A percentile compares a stretch with the other conserved stretches of the same genome.
Evolutionary conservation across 2,329 filamentous ascomycete species (phyloP).

Genomic region (Cadophora malorum): DNA sequence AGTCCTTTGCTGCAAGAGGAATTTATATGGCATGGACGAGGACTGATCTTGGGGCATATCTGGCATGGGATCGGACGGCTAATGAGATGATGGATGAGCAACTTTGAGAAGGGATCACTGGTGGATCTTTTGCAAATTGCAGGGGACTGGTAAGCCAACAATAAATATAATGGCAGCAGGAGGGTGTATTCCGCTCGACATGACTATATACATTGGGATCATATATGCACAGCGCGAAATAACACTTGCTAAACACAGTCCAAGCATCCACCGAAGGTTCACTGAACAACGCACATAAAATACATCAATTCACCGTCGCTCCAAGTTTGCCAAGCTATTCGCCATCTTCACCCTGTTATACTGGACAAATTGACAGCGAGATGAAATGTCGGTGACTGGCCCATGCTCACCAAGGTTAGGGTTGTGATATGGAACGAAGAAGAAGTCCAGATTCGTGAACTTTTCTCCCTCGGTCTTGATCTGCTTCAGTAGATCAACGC

Average conservation of each 20-base stretch:
- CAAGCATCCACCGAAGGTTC: no score
- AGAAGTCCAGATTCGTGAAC: constrained; percentile 7
- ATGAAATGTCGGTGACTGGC: background rate
- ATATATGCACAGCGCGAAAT: no score
- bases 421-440: constrained; percentile 10
- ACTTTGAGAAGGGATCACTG: background rate
- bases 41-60: background rate
- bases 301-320: no score
- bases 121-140: no score
- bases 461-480: background rate
- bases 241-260: no score
- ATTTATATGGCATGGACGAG: background rate
- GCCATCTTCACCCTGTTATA: background rate
- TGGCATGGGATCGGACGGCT: background rate
- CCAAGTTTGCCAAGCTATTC: background rate
- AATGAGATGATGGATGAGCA: background rate
- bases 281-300: no score
- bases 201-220: no score
- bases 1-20: background rate
- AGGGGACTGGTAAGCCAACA: no score
- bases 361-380: background rate
- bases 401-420: background rate
- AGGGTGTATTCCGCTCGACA: no score
- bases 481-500: background rate
- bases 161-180: no score